These are phyloP conservation scores for Colletotrichum siamense DNA, from an alignment of 2,329 filamentous ascomycete species.

Conservation along the genomic window DNA sequence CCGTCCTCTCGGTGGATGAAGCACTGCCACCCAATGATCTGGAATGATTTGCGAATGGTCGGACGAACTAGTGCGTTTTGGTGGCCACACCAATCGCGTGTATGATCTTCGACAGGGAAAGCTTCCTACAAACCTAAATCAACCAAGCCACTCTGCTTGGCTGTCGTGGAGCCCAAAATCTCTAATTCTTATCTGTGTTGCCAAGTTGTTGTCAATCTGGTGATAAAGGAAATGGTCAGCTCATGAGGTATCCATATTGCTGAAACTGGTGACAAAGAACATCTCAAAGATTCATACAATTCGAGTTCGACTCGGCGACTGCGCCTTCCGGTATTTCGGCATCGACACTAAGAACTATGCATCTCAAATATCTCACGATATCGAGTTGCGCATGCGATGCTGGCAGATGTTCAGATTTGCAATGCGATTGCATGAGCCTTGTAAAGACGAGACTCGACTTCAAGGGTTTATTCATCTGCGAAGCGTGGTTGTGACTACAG, in stretches of 20 bases:
- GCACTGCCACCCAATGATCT: not conserved
- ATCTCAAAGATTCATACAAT: not conserved
- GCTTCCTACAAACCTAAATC: conserved; percentile 2
- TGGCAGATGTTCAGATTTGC: not conserved
- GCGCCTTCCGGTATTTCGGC: not conserved
- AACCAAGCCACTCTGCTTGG: not conserved
- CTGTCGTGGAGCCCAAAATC: not conserved
- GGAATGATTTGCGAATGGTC: not conserved
- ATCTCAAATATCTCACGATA: not conserved
- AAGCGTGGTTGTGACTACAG: fast-evolving
- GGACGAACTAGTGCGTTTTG: conserved; percentile 3
- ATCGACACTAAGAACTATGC: not conserved
- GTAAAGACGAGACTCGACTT: not conserved
- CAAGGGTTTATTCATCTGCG: fast-evolving
- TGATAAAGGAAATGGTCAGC: not conserved
- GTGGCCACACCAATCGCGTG: not conserved
- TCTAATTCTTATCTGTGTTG: not conserved
- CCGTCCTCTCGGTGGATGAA: not conserved
- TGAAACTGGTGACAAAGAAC: not conserved
- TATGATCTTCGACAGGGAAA: conserved; percentile 7
- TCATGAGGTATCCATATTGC: not conserved
- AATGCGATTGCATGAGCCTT: not conserved
- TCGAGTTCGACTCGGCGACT: not conserved
- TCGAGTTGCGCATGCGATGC: not conserved
- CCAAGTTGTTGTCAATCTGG: not conserved